A percentile compares a stretch with the other conserved stretches of the same genome.
Conservation (phyloP, 2,329 filamentous ascomycete genomes). For the Alternaria brassicae region DNA sequence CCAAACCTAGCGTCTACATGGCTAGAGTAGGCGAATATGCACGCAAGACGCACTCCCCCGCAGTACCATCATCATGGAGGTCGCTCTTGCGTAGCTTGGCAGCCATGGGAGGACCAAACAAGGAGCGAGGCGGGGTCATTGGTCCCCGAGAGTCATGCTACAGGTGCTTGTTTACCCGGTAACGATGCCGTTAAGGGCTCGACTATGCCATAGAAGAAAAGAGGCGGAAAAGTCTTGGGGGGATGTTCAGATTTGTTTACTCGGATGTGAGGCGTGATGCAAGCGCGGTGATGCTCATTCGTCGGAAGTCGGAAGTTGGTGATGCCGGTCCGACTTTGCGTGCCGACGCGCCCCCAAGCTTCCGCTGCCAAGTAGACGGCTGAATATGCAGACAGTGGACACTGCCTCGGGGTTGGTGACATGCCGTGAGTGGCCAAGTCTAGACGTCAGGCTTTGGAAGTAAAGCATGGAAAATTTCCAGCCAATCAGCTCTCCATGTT, state of each 20-base stretch:
- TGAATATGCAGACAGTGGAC: neutral
- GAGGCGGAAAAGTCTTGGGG: slow-evolving; percentile 16
- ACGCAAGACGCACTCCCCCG: slow-evolving; percentile 33
- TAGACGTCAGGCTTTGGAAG: neutral
- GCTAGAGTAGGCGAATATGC: slow-evolving; percentile 10
- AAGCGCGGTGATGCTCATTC: neutral
- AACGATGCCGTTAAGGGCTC: slow-evolving; percentile 16
- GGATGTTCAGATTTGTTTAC: slow-evolving; percentile 5
- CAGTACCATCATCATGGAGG: slow-evolving; percentile 23
- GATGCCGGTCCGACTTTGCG: neutral
- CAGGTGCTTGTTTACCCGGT: slow-evolving; percentile 16
- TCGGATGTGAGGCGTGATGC: neutral
- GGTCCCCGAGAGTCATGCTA: slow-evolving; percentile 4
- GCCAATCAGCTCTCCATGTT: neutral
- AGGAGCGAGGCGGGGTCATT: slow-evolving; percentile 22
- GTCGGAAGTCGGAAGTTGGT: slow-evolving; percentile 11
- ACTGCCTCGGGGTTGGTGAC: neutral
- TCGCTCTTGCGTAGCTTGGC: slow-evolving; percentile 23
- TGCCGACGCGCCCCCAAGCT: neutral
- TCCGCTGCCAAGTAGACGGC: slow-evolving; percentile 1
- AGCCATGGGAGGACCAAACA: slow-evolving; percentile 12
- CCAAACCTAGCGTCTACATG: slow-evolving; percentile 15
- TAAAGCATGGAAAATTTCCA: neutral
- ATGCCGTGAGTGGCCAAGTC: neutral
- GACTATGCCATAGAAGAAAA: neutral